phyloP scores from a whole-genome alignment of 2,329 filamentous ascomycete genomes.

The Aspergillus neotritici region DNA sequence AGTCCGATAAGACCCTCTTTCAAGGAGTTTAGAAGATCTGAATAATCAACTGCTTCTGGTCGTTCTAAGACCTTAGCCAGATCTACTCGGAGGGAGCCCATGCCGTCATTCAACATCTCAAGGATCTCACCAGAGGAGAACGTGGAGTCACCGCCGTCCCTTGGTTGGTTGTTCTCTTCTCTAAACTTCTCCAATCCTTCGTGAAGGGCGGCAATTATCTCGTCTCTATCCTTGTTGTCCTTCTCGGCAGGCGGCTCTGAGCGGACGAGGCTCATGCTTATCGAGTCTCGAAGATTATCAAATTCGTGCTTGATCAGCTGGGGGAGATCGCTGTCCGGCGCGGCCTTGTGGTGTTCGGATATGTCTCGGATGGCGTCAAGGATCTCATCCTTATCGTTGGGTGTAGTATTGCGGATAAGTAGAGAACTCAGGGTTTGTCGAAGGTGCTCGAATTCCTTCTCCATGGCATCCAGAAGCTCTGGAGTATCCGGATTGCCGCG shows the following conservation, averaged over 20 bases:
- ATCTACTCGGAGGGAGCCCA: slow-evolving; percentile 70
- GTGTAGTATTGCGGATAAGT: slow-evolving; percentile 56
- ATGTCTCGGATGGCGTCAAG: slow-evolving; percentile 55
- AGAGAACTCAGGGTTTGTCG: slow-evolving; percentile 69
- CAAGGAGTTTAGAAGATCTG: slow-evolving; percentile 83
- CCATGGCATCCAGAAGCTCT: slow-evolving; percentile 66
- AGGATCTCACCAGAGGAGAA: slow-evolving; percentile 54
- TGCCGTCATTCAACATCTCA: slow-evolving; percentile 60
- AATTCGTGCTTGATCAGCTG: slow-evolving; percentile 55
- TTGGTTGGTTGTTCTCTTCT: slow-evolving; percentile 50
- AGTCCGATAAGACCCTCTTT: slow-evolving; percentile 74
- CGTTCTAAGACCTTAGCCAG: slow-evolving; percentile 70
- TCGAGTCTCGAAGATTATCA: slow-evolving; percentile 52
- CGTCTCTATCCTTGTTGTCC: slow-evolving; percentile 63
- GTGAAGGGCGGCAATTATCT: slow-evolving; percentile 53
- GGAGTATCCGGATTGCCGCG: slow-evolving; percentile 53
- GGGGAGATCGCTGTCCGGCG: slow-evolving; percentile 23
- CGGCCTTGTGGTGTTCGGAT: slow-evolving; percentile 22
- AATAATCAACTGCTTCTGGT: slow-evolving; percentile 74
- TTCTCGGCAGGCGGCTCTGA: slow-evolving; percentile 45
- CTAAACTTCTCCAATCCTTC: slow-evolving; percentile 41
- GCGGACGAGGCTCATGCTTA: slow-evolving; percentile 27
- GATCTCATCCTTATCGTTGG: slow-evolving; percentile 55
- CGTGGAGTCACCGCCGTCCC: slow-evolving; percentile 51
- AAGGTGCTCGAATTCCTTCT: slow-evolving; percentile 75